These are phyloP conservation scores for Lasiodiplodia sp. DNA, from an alignment of 2,329 filamentous ascomycete genomes.

Conservation along the genomic window DNA sequence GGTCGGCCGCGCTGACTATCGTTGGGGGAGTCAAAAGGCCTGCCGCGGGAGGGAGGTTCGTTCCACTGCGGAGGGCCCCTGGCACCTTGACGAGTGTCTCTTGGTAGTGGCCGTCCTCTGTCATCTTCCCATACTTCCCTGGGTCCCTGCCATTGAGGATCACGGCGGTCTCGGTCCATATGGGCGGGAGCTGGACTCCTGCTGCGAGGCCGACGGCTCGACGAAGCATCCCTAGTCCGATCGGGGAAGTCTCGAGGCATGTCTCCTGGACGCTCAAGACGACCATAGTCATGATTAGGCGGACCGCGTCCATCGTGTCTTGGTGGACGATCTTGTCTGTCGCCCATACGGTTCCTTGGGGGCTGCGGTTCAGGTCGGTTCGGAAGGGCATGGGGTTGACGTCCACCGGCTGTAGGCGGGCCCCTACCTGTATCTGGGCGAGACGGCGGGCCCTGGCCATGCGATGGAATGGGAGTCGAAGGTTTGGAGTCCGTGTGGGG, in stretches of 20 bases:
- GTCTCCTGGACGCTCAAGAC: constrained; percentile 53
- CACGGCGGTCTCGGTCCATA: constrained; percentile 41
- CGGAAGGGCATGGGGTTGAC: constrained; percentile 56
- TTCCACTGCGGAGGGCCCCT: constrained; percentile 21
- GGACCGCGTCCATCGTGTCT: constrained; percentile 45
- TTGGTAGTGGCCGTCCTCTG: constrained; percentile 41
- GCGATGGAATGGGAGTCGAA: constrained; percentile 36
- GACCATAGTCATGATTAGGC: constrained; percentile 50
- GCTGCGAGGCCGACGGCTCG: constrained; percentile 45
- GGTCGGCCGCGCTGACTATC: constrained; percentile 36
- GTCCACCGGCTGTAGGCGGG: constrained; percentile 10
- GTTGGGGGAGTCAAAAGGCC: constrained; percentile 20
- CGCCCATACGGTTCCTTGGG: constrained; percentile 46
- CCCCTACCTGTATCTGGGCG: constrained; percentile 28
- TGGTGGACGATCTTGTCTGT: constrained; percentile 44
- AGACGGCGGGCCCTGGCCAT: constrained; percentile 32
- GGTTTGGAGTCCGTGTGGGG: constrained; percentile 32
- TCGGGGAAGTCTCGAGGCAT: constrained; percentile 37
- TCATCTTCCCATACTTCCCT: constrained; percentile 47
- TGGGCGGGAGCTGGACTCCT: constrained; percentile 47
- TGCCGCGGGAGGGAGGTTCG: constrained; percentile 16
- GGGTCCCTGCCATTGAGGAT: constrained; percentile 38
- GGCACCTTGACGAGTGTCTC: constrained; percentile 39
- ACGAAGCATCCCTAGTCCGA: constrained; percentile 50
- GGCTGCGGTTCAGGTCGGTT: constrained; percentile 66